Conservation (phyloP, 208 protist genomes). For the Entamoeba moshkovskii region DNA sequence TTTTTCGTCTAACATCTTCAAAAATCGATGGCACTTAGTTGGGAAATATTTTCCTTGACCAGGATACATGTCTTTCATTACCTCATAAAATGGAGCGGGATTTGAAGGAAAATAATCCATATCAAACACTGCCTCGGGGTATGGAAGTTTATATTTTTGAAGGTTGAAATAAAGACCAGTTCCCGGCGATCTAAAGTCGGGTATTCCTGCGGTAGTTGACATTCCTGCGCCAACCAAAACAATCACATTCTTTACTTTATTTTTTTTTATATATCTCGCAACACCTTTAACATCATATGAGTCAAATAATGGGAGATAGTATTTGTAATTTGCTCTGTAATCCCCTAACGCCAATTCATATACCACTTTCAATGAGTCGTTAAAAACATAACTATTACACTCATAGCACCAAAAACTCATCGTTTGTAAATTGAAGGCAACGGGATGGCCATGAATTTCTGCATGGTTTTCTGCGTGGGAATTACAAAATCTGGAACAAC, state of each 20-base stretch:
- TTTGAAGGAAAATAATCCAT: constrained; percentile 25
- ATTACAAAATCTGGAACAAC: neutral
- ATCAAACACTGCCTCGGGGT: constrained; percentile 31
- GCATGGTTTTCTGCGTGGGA: neutral
- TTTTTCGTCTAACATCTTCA: constrained; percentile 27
- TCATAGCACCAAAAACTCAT: neutral
- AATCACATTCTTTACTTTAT: constrained; percentile 14
- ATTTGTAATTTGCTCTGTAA: neutral
- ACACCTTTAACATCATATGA: neutral
- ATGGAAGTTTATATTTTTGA: constrained; percentile 25
- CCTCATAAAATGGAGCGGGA: constrained; percentile 27
- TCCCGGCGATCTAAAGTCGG: constrained; percentile 26
- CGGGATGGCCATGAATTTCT: neutral
- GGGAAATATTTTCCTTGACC: constrained; percentile 3
- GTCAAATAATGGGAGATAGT: neutral
- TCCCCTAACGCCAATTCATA: neutral
- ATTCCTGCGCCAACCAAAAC: constrained; percentile 27
- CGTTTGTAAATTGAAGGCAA: neutral
- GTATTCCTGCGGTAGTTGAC: constrained; percentile 26
- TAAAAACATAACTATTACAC: neutral
- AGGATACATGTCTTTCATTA: constrained; percentile 27
- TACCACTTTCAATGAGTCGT: neutral
- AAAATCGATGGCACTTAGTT: constrained; percentile 32
- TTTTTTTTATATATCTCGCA: neutral
- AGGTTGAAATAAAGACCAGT: constrained; percentile 41